phyloP scores from a whole-genome alignment of 2,329 filamentous ascomycete species.

The Zymoseptoria brevis region DNA sequence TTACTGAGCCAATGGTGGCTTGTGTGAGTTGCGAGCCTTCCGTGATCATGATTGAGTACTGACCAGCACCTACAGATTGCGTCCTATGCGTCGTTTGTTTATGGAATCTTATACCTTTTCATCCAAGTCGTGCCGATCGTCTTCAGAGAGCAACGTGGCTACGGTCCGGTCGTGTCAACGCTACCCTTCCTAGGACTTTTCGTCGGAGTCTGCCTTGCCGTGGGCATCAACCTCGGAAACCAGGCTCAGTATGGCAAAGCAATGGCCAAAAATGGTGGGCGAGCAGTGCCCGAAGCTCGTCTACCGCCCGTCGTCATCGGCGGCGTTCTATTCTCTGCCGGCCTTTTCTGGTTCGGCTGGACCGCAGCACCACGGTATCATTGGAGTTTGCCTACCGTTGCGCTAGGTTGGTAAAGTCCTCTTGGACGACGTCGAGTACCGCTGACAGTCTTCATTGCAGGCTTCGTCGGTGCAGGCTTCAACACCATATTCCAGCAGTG shows the following conservation, averaged over 20 bases:
- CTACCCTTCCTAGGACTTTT: constrained; percentile 38
- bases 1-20: constrained; percentile 42
- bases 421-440: background rate
- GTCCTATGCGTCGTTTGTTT: constrained; percentile 27
- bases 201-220: constrained; percentile 36
- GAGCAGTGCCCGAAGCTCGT: constrained; percentile 31
- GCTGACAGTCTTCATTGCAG: constrained; percentile 14
- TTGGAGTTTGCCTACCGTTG: background rate
- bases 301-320: constrained; percentile 42
- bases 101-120: constrained; percentile 40
- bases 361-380: constrained; percentile 11
- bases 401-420: background rate
- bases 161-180: constrained; percentile 35
- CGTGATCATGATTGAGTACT: background rate
- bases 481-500: constrained; percentile 43
- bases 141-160: constrained; percentile 38
- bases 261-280: constrained; percentile 28
- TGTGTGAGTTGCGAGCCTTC: constrained; percentile 35
- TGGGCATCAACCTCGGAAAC: constrained; percentile 37
- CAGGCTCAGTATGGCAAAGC: constrained; percentile 41
- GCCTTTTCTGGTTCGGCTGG: constrained; percentile 18
- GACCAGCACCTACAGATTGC: constrained; percentile 6
- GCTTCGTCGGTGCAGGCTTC: constrained; percentile 41
- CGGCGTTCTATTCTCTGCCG: constrained; percentile 32
- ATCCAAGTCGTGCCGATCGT: constrained; percentile 44